Evolutionary conservation across 352 stramenopile genomes (phyloP).

Genomic region (Globisporangium middletonii): DNA sequence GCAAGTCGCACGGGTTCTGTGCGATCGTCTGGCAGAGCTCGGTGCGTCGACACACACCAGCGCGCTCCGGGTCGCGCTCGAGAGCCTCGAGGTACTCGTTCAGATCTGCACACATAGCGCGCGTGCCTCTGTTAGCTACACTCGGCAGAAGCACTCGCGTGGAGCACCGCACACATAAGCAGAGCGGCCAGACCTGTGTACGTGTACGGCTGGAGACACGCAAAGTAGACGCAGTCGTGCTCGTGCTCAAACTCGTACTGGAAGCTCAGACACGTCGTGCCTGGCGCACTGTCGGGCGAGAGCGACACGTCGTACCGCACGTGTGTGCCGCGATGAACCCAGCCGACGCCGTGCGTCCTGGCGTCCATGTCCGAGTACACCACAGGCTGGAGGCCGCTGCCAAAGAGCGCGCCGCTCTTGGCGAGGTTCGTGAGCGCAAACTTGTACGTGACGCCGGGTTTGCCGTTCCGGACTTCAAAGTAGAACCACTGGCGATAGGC

Average conservation of each 20-base stretch:
- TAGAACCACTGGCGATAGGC: constrained; percentile 90
- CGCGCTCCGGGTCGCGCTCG: constrained; percentile 40
- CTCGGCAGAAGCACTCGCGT: not conserved
- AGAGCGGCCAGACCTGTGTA: constrained; percentile 53
- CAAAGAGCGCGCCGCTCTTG: constrained; percentile 81
- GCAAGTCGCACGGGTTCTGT: constrained; percentile 78
- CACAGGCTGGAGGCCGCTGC: constrained; percentile 69
- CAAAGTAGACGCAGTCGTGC: constrained; percentile 76
- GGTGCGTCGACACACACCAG: constrained; percentile 39
- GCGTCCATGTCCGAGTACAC: constrained; percentile 69
- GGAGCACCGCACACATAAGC: not conserved
- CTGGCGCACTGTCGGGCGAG: constrained; percentile 26
- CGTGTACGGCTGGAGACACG: constrained; percentile 82
- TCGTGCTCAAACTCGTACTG: constrained; percentile 65
- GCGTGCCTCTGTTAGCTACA: not conserved
- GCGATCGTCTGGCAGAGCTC: constrained; percentile 85
- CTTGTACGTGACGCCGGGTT: constrained; percentile 39
- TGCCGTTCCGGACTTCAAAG: constrained; percentile 71
- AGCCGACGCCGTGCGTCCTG: constrained; percentile 32
- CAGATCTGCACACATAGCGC: constrained; percentile 31
- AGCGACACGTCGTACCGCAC: constrained; percentile 56
- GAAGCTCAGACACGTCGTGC: constrained; percentile 55
- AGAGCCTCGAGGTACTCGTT: constrained; percentile 64
- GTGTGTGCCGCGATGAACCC: constrained; percentile 50
- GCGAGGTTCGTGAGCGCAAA: constrained; percentile 79